phyloP scores from a whole-genome alignment of 208 protist genomes.

The Leishmania tropica region DNA sequence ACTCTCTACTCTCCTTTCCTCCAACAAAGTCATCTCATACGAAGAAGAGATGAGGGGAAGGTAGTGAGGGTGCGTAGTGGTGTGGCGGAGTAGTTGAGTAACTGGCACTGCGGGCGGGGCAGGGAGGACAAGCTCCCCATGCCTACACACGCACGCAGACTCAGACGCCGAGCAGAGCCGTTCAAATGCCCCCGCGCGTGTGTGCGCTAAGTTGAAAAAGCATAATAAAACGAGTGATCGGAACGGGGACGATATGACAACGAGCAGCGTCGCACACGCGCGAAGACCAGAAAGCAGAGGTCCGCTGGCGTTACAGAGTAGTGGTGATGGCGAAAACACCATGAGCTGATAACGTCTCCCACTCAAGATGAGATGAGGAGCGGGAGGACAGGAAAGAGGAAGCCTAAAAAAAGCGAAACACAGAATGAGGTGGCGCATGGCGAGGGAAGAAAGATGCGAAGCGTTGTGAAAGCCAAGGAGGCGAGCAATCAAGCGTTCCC shows the following conservation, averaged over 20 bases:
- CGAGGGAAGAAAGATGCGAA: background rate
- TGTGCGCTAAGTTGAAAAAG: background rate
- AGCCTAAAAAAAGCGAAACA: background rate
- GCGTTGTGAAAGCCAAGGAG: background rate
- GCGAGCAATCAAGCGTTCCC: background rate
- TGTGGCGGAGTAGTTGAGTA: background rate
- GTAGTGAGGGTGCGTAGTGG: background rate
- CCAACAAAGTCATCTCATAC: background rate
- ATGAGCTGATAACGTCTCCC: background rate
- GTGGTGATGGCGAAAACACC: no score
- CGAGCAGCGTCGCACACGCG: background rate
- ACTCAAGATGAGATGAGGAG: background rate
- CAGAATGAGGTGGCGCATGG: background rate
- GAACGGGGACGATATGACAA: background rate
- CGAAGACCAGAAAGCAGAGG: background rate
- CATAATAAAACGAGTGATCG: background rate
- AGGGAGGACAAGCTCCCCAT: background rate
- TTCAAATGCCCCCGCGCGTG: background rate
- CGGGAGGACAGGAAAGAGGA: background rate
- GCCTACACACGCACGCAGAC: background rate
- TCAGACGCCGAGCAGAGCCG: background rate
- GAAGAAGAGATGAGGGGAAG: background rate
- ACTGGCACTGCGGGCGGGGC: background rate
- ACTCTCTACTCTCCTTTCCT: background rate
- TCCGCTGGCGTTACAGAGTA: background rate